Conservation (phyloP, 1,284 basidiomycete species). For the Vanrija pseudolonga region DNA sequence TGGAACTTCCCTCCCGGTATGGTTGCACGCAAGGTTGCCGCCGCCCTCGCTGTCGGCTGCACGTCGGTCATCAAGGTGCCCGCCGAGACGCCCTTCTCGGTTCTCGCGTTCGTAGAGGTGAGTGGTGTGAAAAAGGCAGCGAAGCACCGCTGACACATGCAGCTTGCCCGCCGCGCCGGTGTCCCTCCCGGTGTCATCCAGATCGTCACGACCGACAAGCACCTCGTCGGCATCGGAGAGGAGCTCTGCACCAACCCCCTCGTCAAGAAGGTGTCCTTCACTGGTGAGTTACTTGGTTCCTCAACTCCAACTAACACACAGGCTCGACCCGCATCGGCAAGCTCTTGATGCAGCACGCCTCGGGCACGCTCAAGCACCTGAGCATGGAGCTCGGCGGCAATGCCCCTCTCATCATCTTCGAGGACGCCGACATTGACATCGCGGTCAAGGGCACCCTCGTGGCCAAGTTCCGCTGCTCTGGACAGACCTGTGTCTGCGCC, state of each 20-base stretch:
- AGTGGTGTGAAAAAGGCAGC: background rate
- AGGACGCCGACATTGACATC: constrained; percentile 85
- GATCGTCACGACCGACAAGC: constrained; percentile 61
- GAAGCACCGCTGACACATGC: constrained; percentile 1
- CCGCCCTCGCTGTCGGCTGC: constrained; percentile 82
- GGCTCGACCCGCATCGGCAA: constrained; percentile 83
- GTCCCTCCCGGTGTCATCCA: constrained; percentile 95
- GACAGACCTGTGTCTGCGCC: constrained; percentile 63
- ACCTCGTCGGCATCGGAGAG: constrained; percentile 23
- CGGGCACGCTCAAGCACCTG: constrained; percentile 85
- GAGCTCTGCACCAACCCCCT: constrained; percentile 37
- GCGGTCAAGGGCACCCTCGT: constrained; percentile 80
- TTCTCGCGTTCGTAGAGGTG: constrained; percentile 59
- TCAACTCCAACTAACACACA: no score
- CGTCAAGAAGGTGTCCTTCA: constrained; percentile 88
- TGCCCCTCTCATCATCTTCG: constrained; percentile 79
- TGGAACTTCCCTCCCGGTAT: constrained; percentile 69
- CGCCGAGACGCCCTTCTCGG: constrained; percentile 89
- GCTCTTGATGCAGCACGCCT: constrained; percentile 74
- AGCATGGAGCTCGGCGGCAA: constrained; percentile 74
- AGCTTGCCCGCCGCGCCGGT: constrained; percentile 79
- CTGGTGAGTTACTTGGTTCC: constrained; percentile 34
- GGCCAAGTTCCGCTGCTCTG: constrained; percentile 85
- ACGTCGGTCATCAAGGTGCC: constrained; percentile 92
- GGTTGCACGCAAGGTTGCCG: constrained; percentile 56